Percentiles rank a stretch among this genome's conserved stretches.
phyloP scores from a whole-genome alignment of 139 green algal genomes.

The Limnomonas spitsbergensis region DNA sequence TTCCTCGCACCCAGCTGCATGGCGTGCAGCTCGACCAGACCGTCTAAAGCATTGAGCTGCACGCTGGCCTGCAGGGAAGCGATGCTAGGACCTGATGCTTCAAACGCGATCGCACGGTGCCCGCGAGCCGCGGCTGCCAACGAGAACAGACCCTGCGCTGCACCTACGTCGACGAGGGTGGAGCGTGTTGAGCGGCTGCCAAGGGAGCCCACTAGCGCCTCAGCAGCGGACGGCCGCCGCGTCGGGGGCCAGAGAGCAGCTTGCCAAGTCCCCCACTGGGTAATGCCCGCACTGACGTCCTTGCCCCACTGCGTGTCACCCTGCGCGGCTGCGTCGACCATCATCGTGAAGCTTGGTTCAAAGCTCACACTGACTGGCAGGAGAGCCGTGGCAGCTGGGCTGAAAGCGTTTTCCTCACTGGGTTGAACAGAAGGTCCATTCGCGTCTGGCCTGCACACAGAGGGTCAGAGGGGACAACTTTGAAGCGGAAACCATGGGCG shows the following conservation, averaged over 20 bases:
- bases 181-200: slow-evolving; percentile 18
- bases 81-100: slow-evolving; percentile 50
- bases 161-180: slow-evolving; percentile 73
- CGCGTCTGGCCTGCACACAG: neutral
- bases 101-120: slow-evolving; percentile 70
- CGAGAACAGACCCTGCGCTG: slow-evolving; percentile 71
- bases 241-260: slow-evolving; percentile 36
- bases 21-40: slow-evolving; percentile 51
- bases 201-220: slow-evolving; percentile 74
- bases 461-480: neutral
- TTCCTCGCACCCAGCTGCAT: slow-evolving; percentile 41
- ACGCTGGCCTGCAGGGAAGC: slow-evolving; percentile 55
- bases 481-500: too few species aligned
- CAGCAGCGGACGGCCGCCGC: slow-evolving; percentile 57
- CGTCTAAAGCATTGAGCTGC: slow-evolving; percentile 67
- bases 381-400: too few species aligned
- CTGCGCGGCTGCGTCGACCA: slow-evolving; percentile 54
- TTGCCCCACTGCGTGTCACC: slow-evolving; percentile 52
- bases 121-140: slow-evolving; percentile 72
- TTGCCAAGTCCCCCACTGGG: neutral
- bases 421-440: neutral
- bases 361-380: slow-evolving; percentile 52
- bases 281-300: slow-evolving; percentile 51
- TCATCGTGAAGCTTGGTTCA: slow-evolving; percentile 72
- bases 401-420: too few species aligned